Percentiles rank a stretch among this genome's conserved stretches.
These are phyloP conservation scores for Cystobasidium pallidum DNA, from an alignment of 1,284 basidiomycete species.

Conservation along the genomic window DNA sequence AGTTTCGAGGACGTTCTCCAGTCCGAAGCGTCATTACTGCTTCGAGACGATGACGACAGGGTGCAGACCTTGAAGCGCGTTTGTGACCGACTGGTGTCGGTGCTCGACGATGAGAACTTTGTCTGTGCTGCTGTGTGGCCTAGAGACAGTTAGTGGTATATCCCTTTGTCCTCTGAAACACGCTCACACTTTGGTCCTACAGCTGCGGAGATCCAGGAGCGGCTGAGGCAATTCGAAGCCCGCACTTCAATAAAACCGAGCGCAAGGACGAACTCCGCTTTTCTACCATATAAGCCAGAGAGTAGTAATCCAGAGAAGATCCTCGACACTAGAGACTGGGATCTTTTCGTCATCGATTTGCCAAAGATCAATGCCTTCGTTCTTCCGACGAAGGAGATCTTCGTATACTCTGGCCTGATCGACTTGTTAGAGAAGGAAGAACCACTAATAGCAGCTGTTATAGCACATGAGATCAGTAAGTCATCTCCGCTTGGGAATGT, in stretches of 20 bases:
- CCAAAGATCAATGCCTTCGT: slow-evolving; percentile 62
- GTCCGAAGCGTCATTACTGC: slow-evolving; percentile 58
- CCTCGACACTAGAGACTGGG: slow-evolving; percentile 59
- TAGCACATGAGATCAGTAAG: slow-evolving; percentile 52
- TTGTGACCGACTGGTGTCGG: slow-evolving; percentile 51
- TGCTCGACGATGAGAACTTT: slow-evolving; percentile 57
- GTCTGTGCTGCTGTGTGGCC: slow-evolving; percentile 59
- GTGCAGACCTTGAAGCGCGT: slow-evolving; percentile 56
- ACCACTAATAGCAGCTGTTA: slow-evolving; percentile 60
- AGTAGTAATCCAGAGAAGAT: slow-evolving; percentile 60
- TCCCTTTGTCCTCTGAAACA: too few relatives aligned
- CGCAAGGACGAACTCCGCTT: slow-evolving; percentile 44
- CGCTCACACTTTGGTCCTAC: neutral
- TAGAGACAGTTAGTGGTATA: slow-evolving; percentile 19
- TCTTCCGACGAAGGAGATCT: slow-evolving; percentile 61
- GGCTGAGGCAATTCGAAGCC: slow-evolving; percentile 32
- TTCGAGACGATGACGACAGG: slow-evolving; percentile 57
- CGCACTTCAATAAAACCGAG: slow-evolving; percentile 24
- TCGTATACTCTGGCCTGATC: slow-evolving; percentile 62
- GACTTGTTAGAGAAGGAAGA: slow-evolving; percentile 58
- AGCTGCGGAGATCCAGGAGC: slow-evolving; percentile 37
- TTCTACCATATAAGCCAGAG: slow-evolving; percentile 53
- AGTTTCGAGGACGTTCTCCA: slow-evolving; percentile 59
- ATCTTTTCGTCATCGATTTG: slow-evolving; percentile 57
- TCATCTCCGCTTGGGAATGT: neutral